These are phyloP conservation scores for Citrus medica DNA, from an alignment of 345 rosid species.

Conservation along the genomic window DNA sequence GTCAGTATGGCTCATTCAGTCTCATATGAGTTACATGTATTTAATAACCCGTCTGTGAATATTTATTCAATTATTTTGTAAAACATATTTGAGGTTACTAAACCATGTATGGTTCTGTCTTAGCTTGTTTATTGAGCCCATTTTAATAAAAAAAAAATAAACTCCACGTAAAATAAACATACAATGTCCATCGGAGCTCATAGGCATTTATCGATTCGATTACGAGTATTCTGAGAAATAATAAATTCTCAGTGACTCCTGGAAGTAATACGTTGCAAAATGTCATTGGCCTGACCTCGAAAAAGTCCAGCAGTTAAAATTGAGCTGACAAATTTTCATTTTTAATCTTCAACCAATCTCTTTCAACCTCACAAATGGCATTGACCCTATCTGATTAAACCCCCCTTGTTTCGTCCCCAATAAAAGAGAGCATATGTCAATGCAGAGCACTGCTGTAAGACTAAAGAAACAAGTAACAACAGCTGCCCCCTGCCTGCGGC, in stretches of 20 bases:
- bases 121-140: no score
- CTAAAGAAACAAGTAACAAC: not conserved
- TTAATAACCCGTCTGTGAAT: no score
- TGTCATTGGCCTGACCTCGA: not conserved
- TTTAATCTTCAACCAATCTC: not conserved
- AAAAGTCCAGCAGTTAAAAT: not conserved
- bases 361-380: slow-evolving; percentile 1
- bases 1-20: no score
- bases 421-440: slow-evolving; percentile 18
- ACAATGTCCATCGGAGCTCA: no score
- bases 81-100: no score
- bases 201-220: not conserved
- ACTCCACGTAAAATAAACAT: not conserved
- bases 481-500: slow-evolving; percentile 1
- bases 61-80: no score
- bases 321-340: not conserved
- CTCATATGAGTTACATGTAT: no score
- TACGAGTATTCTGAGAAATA: not conserved
- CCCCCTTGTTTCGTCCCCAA: slow-evolving; percentile 14
- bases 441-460: slow-evolving; percentile 5
- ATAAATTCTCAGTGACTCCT: not conserved
- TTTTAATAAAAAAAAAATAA: no score
- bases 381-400: slow-evolving; percentile 5
- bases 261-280: not conserved
- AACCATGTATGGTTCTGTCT: no score